phyloP scores from a whole-genome alignment of 2,329 filamentous ascomycete species.

The Fusarium equiseti region DNA sequence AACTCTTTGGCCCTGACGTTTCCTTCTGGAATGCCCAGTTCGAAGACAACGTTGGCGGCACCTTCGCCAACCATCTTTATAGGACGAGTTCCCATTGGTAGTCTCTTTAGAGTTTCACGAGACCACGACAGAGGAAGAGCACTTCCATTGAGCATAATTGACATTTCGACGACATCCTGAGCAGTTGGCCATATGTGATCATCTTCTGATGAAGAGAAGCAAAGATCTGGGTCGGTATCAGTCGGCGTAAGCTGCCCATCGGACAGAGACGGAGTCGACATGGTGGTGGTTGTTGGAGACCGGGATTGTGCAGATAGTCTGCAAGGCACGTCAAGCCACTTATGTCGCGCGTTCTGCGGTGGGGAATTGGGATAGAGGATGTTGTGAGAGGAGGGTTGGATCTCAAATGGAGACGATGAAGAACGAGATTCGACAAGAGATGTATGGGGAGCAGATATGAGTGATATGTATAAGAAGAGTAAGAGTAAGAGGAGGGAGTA shows the following conservation, averaged over 20 bases:
- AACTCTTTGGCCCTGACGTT: conserved; percentile 49
- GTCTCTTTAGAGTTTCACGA: conserved; percentile 48
- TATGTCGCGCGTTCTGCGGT: conserved; percentile 42
- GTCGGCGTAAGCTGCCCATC: conserved; percentile 47
- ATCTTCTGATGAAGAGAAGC: conserved; percentile 38
- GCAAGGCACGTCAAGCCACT: conserved; percentile 47
- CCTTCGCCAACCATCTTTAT: conserved; percentile 71
- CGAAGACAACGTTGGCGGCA: conserved; percentile 81
- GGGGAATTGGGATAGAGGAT: conserved; percentile 11
- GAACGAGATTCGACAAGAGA: conserved; percentile 20
- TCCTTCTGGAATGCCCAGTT: conserved; percentile 60
- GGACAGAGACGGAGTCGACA: conserved; percentile 47
- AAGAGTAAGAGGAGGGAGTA: background rate
- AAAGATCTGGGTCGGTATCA: conserved; percentile 46
- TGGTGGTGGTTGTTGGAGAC: conserved; percentile 42
- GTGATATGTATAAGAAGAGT: conserved; percentile 23
- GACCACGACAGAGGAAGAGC: conserved; percentile 43
- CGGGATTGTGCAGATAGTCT: conserved; percentile 44
- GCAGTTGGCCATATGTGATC: conserved; percentile 46
- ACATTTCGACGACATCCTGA: conserved; percentile 47
- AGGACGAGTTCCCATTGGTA: conserved; percentile 52
- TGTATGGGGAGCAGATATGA: conserved; percentile 18
- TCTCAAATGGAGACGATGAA: conserved; percentile 22
- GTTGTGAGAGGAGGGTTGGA: conserved; percentile 20
- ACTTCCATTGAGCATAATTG: conserved; percentile 45